These are phyloP conservation scores for Hygrophorus pudorinus DNA, from an alignment of 768 basidiomycete genomes.

Conservation along the genomic window DNA sequence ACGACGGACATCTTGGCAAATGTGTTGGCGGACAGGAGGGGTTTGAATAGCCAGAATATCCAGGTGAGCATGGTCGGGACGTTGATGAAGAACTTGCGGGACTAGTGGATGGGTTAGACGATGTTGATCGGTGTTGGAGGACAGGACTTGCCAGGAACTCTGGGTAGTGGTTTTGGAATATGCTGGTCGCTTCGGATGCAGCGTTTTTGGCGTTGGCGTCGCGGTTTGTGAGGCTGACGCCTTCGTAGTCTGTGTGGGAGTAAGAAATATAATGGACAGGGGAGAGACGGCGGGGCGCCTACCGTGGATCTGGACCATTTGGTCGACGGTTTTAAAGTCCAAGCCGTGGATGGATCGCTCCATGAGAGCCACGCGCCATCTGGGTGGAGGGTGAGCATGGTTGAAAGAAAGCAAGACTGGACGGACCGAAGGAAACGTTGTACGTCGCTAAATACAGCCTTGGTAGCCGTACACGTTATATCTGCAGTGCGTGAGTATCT, in stretches of 20 bases:
- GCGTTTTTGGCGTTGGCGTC: conserved; percentile 71
- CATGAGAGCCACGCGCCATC: conserved; percentile 76
- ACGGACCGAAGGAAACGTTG: conserved; percentile 67
- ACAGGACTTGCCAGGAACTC: conserved; percentile 54
- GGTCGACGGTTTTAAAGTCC: conserved; percentile 66
- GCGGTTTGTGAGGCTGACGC: conserved; percentile 54
- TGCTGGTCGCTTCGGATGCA: conserved; percentile 60
- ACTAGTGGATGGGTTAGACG: background rate
- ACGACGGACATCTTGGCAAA: conserved; percentile 75
- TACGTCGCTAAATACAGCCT: conserved; percentile 68
- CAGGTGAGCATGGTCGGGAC: conserved; percentile 69
- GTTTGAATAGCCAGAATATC: conserved; percentile 81
- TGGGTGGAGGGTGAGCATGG: conserved; percentile 17
- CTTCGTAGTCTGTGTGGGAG: conserved; percentile 53
- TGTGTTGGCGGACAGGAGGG: conserved; percentile 62
- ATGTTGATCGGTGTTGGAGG: background rate
- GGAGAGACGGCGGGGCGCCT: conserved; percentile 5
- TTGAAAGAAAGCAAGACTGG: conserved; percentile 1
- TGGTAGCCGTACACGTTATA: conserved; percentile 74
- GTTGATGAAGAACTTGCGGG: conserved; percentile 66
- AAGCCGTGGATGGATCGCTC: conserved; percentile 53
- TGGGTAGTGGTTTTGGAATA: conserved; percentile 72
- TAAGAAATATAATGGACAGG: background rate
- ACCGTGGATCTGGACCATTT: conserved; percentile 69
- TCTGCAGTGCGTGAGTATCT: too few species aligned